Base-by-base conservation (phyloP, 148 eudicot genomes). In the Chenopodium formosanum region DNA sequence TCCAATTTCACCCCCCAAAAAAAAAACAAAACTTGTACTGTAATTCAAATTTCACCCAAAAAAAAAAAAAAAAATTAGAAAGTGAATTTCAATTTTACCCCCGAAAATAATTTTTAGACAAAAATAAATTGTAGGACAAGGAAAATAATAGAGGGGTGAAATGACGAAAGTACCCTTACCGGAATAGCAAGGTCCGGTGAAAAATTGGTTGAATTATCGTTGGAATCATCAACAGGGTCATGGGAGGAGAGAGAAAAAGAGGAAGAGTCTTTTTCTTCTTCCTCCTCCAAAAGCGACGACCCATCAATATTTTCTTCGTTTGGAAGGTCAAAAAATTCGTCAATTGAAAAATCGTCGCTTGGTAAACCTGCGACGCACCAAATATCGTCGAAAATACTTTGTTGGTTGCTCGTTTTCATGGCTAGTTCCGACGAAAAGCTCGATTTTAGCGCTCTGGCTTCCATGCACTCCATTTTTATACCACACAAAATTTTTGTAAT, bases 281-380 rank as follows among this genome's bases (percentile, higher is more conserved):
- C 82, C 20, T 79, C 86, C 71, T 0, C 70, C 77, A 71, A 11
- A 47, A 60, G 47, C 66, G 9, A 14, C 13, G 44, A 40, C 8
- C 9, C 88, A 0, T 73, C 87, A 25, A 60, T 58, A 48, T 60
- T 69, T 50, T 93, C 92, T 17, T 92, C 89, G 7, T 86, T 89
- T 1, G 93, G 86, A 44, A 95, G 86, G 88, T 95, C 89, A 9
- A 95, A 90, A 50, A 92, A 92, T 63, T 85, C 94, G 74, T 95
- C 98, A 27, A 95, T 86, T 16, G 97, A 90, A 19, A 95, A 93
- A 75, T 93, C 98, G 7, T 93, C 86, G 44, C 91, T 50, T 47
- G 81, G 52, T 34, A 65, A 40, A 80, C 86, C 89, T 25, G 85
- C 69, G 1, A 82, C 75, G 19, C 83, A 73, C 80, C 91, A 81